Percentiles rank a stretch among this genome's conserved stretches.
phyloP scores from a whole-genome alignment of 192 early-diverging fungal species.

The Backusella circina region DNA sequence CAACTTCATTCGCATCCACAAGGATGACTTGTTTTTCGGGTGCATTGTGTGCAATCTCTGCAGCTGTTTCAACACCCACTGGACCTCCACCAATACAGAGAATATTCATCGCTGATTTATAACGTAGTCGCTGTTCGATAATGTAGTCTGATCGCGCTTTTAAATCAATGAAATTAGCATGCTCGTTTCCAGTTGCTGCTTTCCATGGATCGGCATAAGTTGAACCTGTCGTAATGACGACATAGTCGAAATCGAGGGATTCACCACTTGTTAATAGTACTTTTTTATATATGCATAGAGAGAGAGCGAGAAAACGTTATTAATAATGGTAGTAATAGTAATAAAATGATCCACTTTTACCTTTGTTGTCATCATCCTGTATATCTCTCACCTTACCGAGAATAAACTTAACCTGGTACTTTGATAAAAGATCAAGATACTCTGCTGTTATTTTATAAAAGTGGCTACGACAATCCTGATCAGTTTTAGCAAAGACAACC shows the following conservation, averaged over 20 bases:
- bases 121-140: neutral
- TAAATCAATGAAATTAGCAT: neutral
- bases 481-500: neutral
- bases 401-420: neutral
- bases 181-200: neutral
- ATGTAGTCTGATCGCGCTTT: neutral
- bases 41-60: neutral
- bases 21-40: neutral
- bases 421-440: neutral
- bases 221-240: conserved; percentile 7
- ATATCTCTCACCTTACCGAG: conserved; percentile 4
- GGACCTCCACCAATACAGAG: conserved; percentile 21
- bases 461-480: neutral
- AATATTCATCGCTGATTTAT: neutral
- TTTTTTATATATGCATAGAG: neutral
- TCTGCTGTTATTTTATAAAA: conserved; percentile 4
- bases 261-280: neutral
- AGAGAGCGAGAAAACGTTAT: neutral
- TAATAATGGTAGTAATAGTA: neutral
- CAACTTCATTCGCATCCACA: neutral
- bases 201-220: conserved; percentile 13
- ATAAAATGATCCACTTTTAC: neutral
- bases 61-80: conserved; percentile 7
- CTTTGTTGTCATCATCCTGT: conserved; percentile 1
- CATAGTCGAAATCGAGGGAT: neutral